Evolutionary conservation across 305 asterid genomes (phyloP), one percentile per base, ranked within the genome.

Genomic region (Ilex paraguariensis): DNA sequence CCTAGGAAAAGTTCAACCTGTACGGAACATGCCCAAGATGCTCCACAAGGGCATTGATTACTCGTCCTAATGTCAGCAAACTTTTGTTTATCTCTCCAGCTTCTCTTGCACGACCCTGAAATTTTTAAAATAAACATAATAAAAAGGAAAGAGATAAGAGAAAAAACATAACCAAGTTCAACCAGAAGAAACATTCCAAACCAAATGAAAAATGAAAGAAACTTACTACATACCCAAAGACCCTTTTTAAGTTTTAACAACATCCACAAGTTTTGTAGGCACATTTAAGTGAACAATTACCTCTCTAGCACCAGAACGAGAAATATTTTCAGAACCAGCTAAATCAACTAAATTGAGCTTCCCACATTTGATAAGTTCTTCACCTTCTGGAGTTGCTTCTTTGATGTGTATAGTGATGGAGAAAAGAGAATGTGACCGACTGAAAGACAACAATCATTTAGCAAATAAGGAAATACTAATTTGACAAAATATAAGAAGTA

Each of bases 231-330:
- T 21, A 21, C 28, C 28, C 1, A 0, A 21, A 21, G 28, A 21
- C 28, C 28, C 28, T 21, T 21, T 21, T 21, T 21, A 21, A 21
- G 28, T 21, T 21, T 21, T 36, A 36, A 4, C 42, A 36, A 36
- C 9, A 36, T 36, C 42, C 9, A 36, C 42, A 36, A 8, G 7
- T 36, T 8, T 8, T 36, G 9, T 36, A 36, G 7, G 42, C 42
- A 36, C 1, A 36, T 36, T 36, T 36, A 36, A 36, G 6, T 36
- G 7, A 12, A 45, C 10, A 70, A 59, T 53, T 81, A 90, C 99
- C 99, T 93, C 97, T 70, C 97, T 79, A 13, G 97, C 99, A 65
- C 99, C 99, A 70, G 99, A 90, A 53, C 97, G 91, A 17, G 97
- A 93, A 56, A 90, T 87, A 71, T 93, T 93, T 73, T 93, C 97